A percentile compares a stretch with the other conserved stretches of the same genome.
Conservation (phyloP, 768 basidiomycete genomes). For the Gymnopilus dilepis region DNA sequence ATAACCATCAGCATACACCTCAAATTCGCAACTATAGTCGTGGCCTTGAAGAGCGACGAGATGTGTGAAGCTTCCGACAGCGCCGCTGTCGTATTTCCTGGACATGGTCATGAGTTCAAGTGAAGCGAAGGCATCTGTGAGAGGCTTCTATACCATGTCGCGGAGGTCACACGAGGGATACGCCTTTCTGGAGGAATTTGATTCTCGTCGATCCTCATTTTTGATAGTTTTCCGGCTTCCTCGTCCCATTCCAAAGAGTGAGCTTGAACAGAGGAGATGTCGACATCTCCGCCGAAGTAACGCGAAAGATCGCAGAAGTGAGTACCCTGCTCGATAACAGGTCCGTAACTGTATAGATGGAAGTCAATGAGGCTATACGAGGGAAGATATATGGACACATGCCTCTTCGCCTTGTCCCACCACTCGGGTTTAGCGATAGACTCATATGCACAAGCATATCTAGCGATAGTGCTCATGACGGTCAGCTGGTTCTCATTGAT, state of each 20-base stretch:
- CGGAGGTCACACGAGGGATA: conserved; percentile 91
- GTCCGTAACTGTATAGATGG: conserved; percentile 61
- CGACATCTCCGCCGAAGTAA: conserved; percentile 96
- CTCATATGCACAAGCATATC: conserved; percentile 91
- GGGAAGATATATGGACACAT: not conserved
- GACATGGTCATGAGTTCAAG: not conserved
- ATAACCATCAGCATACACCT: conserved; percentile 94
- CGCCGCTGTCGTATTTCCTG: conserved; percentile 96
- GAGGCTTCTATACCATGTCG: conserved; percentile 69
- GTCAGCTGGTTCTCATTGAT: conserved; percentile 92
- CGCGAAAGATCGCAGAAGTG: conserved; percentile 97
- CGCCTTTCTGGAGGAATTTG: conserved; percentile 86
- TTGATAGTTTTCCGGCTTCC: conserved; percentile 82
- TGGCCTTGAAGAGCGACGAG: conserved; percentile 89
- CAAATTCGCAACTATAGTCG: conserved; percentile 94
- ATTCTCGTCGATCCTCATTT: conserved; percentile 83
- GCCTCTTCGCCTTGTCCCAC: conserved; percentile 94
- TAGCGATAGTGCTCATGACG: conserved; percentile 95
- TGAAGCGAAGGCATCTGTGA: not conserved
- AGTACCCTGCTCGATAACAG: conserved; percentile 90
- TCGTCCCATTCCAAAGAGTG: conserved; percentile 95
- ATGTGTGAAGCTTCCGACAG: conserved; percentile 91
- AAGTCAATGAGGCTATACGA: conserved; percentile 2
- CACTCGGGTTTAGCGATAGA: conserved; percentile 82
- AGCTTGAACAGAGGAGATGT: conserved; percentile 78